Evolutionary conservation across 371 early-diverging fungal genomes (phyloP), one percentile per base, ranked within the genome.

Genomic region (Mortierella sp.): DNA sequence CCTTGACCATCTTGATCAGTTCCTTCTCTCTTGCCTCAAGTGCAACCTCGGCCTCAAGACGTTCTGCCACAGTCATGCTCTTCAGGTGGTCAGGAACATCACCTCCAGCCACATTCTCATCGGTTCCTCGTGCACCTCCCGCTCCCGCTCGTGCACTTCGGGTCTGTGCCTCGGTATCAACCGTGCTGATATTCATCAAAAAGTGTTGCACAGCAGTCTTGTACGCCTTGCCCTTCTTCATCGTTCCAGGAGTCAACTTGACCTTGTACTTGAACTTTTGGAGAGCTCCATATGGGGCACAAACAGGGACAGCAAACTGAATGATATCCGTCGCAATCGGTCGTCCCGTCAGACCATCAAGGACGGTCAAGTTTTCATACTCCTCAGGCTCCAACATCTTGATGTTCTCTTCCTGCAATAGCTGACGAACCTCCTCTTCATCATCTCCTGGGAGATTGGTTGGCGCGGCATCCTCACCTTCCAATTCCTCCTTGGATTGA

Each of bases 211-310:
- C 58, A 6, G 66, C 66, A 16, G 68, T 57, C 59, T 70, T 83
- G 60, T 68, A 68, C 70, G 88, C 93, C 85, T 98, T 98, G 62
- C 99, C 99, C 84, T 97, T 96, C 81, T 99, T 99, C 72, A 94
- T 81, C 16, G 91, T 81, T n/a, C 99, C 99, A 4, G 99, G 99
- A 0, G 92, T 86, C 51, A 99, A 83, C 82, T 99, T 98, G 28
- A 97, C 94, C 82, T 94, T 96, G 84, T 95, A 99, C 83, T 96
- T 97, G 89, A 93, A 98, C 62, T 91, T 90, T 26, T 92, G 90
- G 18, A 99, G 82, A 1, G 95, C 87, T 5, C 83, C 74, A 82
- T 97, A 99, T 0, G 99, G 99, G 4, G 98, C 99, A 75, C 97
- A 95, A 2, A 99, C 94, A 1, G 99, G 96, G 21, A 99, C 86